Evolutionary conservation across 257 asterid species (phyloP).

Genomic region (Marsdenia floribunda): DNA sequence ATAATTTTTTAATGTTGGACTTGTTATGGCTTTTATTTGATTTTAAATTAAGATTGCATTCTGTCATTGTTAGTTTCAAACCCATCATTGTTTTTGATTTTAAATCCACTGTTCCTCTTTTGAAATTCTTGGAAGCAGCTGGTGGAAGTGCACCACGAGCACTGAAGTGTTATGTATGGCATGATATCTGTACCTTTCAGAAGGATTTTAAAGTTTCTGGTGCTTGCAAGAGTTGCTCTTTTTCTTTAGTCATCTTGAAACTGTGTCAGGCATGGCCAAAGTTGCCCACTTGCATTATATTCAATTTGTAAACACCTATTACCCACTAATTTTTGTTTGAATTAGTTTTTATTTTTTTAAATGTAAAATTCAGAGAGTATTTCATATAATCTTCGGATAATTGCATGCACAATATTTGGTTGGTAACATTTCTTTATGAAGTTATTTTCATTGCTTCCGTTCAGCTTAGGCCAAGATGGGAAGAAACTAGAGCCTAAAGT

Average conservation of each 20-base stretch:
- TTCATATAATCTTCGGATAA: neutral
- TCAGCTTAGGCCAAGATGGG: conserved; percentile 77
- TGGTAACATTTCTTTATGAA: neutral
- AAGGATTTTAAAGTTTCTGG: too few relatives aligned
- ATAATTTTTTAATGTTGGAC: neutral
- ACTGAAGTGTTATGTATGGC: too few relatives aligned
- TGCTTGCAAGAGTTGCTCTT: too few relatives aligned
- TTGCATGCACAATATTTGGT: neutral
- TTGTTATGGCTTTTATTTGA: neutral
- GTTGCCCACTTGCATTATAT: neutral
- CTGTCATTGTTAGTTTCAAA: neutral
- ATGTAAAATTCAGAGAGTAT: too few relatives aligned
- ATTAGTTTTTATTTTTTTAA: neutral
- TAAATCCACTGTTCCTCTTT: neutral
- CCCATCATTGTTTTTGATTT: neutral
- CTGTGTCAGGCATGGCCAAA: neutral
- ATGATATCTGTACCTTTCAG: too few relatives aligned
- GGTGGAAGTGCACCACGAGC: too few relatives aligned
- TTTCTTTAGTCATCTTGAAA: neutral
- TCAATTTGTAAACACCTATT: neutral
- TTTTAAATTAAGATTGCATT: neutral
- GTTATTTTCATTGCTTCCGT: conserved; percentile 35
- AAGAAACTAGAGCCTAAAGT: conserved; percentile 83
- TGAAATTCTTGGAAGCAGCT: too few relatives aligned
- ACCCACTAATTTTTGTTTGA: neutral